Percentiles rank a stretch among this genome's conserved stretches.
These are phyloP conservation scores for Picochlorum sp. DNA, from an alignment of 139 green algal genomes.

Conservation along the genomic window DNA sequence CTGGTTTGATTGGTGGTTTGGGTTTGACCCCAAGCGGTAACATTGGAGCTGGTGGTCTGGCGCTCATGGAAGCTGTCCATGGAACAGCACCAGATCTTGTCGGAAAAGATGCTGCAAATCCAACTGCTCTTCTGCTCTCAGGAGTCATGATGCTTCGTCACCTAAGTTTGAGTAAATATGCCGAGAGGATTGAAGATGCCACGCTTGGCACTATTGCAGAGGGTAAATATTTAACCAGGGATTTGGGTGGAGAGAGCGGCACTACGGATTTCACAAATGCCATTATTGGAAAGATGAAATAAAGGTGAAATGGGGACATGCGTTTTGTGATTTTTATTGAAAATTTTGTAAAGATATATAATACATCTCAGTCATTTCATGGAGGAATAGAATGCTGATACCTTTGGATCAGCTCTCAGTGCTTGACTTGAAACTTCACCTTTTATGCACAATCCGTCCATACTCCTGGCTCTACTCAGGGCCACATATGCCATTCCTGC, in stretches of 20 bases:
- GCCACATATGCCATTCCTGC: constrained; percentile 64
- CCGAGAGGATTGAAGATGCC: constrained; percentile 52
- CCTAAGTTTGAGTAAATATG: constrained; percentile 33
- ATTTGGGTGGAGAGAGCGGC: constrained; percentile 71
- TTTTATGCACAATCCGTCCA: constrained; percentile 29
- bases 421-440: constrained; percentile 18
- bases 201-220: constrained; percentile 63
- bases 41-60: constrained; percentile 64
- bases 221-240: constrained; percentile 78
- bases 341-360: not conserved
- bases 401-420: constrained; percentile 22
- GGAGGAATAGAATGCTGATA: constrained; percentile 17
- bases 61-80: constrained; percentile 90
- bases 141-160: constrained; percentile 92
- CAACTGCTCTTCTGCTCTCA: constrained; percentile 84
- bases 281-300: constrained; percentile 49
- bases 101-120: constrained; percentile 84
- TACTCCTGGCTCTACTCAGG: constrained; percentile 32
- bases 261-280: constrained; percentile 83
- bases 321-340: not conserved
- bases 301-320: not conserved
- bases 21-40: constrained; percentile 87
- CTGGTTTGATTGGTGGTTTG: constrained; percentile 87
- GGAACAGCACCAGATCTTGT: constrained; percentile 90
- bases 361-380: not conserved